phyloP scores from a whole-genome alignment of 2,329 filamentous ascomycete species.

The Hyphodiscus sp. region DNA sequence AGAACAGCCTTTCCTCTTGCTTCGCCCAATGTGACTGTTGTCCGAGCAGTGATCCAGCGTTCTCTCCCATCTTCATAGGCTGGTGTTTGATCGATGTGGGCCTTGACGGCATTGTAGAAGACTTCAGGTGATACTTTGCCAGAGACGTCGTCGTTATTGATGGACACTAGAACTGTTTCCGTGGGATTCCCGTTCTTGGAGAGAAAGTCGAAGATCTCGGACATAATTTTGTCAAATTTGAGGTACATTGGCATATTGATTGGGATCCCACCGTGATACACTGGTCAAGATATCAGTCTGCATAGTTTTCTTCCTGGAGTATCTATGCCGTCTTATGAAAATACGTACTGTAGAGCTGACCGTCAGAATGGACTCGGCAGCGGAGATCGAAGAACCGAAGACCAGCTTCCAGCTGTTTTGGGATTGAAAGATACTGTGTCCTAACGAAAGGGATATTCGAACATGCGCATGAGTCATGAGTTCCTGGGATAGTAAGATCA shows the following conservation, averaged over 20 bases:
- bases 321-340: no score
- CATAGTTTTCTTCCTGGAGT: no score
- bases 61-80: conserved; percentile 29
- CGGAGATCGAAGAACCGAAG: conserved; percentile 68
- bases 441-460: conserved; percentile 60
- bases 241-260: conserved; percentile 56
- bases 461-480: conserved; percentile 58
- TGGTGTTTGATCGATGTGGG: conserved; percentile 44
- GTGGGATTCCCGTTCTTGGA: conserved; percentile 43
- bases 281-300: no score
- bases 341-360: conserved; percentile 43
- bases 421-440: conserved; percentile 58
- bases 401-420: conserved; percentile 61
- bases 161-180: conserved; percentile 60
- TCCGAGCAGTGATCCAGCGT: conserved; percentile 54
- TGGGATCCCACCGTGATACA: conserved; percentile 66
- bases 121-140: conserved; percentile 48
- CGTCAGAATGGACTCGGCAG: conserved; percentile 46
- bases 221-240: conserved; percentile 56
- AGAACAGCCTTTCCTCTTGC: conserved; percentile 62
- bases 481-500: conserved; percentile 63
- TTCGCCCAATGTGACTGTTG: conserved; percentile 54
- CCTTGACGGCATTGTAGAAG: conserved; percentile 40
- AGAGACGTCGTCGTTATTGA: conserved; percentile 61
- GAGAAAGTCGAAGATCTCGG: conserved; percentile 54